Evolutionary conservation across 495 filamentous ascomycete species (phyloP).

Genomic region (Neurospora pannonica): DNA sequence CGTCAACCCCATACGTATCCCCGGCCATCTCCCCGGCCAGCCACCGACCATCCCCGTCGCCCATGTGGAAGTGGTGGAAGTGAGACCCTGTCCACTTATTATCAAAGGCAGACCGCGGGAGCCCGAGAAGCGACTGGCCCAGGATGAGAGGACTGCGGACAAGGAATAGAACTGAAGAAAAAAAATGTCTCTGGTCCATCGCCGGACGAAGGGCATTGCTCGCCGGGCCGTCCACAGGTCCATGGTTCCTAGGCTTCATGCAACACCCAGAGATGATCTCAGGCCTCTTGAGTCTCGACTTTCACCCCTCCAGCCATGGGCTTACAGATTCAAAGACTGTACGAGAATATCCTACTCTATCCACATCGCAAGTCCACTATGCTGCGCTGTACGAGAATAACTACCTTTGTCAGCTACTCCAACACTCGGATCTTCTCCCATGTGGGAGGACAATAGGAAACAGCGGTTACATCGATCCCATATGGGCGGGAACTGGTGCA

Average conservation of each 20-base stretch:
- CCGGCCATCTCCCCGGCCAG: not conserved
- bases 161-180: not conserved
- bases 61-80: not conserved
- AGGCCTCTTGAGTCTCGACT: not conserved
- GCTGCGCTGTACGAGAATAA: not conserved
- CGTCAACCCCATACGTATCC: not conserved
- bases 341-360: not conserved
- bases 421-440: not conserved
- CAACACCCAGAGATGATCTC: not conserved
- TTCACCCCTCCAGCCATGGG: not conserved
- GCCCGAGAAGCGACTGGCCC: not conserved
- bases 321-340: not conserved
- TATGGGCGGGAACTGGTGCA: not conserved
- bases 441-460: not conserved
- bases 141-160: not conserved
- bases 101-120: not conserved
- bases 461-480: not conserved
- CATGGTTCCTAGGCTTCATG: not conserved
- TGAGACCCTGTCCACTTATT: not conserved
- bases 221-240: not conserved
- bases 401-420: not conserved
- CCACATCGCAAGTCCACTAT: not conserved
- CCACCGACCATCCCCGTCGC: not conserved
- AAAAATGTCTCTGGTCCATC: not conserved
- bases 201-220: not conserved